Base-by-base conservation (phyloP, 208 protist species). In the Angomonas ambiguus region DNA sequence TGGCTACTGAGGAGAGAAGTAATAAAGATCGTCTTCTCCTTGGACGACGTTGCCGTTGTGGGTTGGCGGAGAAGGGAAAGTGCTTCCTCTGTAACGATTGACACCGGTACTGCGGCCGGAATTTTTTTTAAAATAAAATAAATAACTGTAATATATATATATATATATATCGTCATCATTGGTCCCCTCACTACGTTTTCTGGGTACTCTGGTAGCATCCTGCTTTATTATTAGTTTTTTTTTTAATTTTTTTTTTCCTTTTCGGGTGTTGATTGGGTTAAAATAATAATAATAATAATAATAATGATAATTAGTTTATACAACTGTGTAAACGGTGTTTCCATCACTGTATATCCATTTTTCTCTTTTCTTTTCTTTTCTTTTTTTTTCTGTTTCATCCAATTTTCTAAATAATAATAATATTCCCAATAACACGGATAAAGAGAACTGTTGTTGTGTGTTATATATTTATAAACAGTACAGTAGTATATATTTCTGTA, bases 301-400 rank as follows among this genome's bases (percentile, higher is more conserved):
- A n/a, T n/a, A n/a, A n/a, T n/a, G n/a, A n/a, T n/a, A n/a, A n/a
- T n/a, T n/a, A n/a, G n/a, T n/a, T n/a, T n/a, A n/a, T n/a, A n/a
- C n/a, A n/a, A n/a, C n/a, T n/a, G n/a, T n/a, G n/a, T n/a, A n/a
- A n/a, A n/a, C n/a, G n/a, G 5, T 32, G 35, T 48, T 25, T 18
- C 32, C 61, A 33, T 42, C 42, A 60, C 62, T 41, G 42, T 60
- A 59, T 5, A 11, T 62, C 30, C 27, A 11, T 51, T 59, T 62
- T 24, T 59, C 11, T 11, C 51, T 24, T 1, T 64, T 33, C n/a
- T 57, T 62, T 16, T 2, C 20, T 45, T 24, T 58, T 57, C n/a
- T 51, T 35, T 51, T 48, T 48, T 51, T 41, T 18, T 61, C 25
- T 35, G 33, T 41, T 66, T 25, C 5, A 42, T 62, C 1, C 20